phyloP scores from a whole-genome alignment of 176 grass and related monocot genomes.

The Rhynchospora tenuis region DNA sequence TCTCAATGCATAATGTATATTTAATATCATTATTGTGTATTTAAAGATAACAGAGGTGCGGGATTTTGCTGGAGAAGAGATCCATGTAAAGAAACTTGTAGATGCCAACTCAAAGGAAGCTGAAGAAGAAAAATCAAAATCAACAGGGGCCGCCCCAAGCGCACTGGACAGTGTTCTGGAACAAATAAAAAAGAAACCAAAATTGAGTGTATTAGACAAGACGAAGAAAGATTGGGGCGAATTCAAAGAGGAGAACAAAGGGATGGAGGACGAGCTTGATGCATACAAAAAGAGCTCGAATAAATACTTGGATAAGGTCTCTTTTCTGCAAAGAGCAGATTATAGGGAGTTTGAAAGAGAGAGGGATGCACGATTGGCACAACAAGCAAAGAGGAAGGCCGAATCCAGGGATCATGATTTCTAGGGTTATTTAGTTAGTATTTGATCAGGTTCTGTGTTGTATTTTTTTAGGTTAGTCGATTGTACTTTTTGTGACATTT shows the following conservation, averaged over 20 bases:
- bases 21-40: not conserved
- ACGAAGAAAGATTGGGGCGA: slow-evolving; percentile 99
- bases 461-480: not conserved
- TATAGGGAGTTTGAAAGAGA: slow-evolving; percentile 90
- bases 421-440: slow-evolving; percentile 26
- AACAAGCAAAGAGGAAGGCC: slow-evolving; percentile 55
- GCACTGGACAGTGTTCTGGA: slow-evolving; percentile 66
- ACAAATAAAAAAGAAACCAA: slow-evolving; percentile 94
- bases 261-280: slow-evolving; percentile 77
- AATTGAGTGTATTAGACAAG: slow-evolving; percentile 96
- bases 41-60: slow-evolving; percentile 79
- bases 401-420: slow-evolving; percentile 52
- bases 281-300: slow-evolving; percentile 98
- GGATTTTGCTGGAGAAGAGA: slow-evolving; percentile 89
- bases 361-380: slow-evolving; percentile 70
- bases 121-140: slow-evolving; percentile 63
- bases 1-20: not conserved
- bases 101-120: slow-evolving; percentile 89
- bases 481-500: slow-evolving; percentile 18
- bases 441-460: not conserved
- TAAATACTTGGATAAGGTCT: slow-evolving; percentile 85
- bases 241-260: slow-evolving; percentile 87
- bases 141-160: slow-evolving; percentile 29
- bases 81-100: slow-evolving; percentile 87
- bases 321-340: slow-evolving; percentile 81